phyloP scores from a whole-genome alignment of 257 asterid species.

The Nyctanthes arbortristis region DNA sequence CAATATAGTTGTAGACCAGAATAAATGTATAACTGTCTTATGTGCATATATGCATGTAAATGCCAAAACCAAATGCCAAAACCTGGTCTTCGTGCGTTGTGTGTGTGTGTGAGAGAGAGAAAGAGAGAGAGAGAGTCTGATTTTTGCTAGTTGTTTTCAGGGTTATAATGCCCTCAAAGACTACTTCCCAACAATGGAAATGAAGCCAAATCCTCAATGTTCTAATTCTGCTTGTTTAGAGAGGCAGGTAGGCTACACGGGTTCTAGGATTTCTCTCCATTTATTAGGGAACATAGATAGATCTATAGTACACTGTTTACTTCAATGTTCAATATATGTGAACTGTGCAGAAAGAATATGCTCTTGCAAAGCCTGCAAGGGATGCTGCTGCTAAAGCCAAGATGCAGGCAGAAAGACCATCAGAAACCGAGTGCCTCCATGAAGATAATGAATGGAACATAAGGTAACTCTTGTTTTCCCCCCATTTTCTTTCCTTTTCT shows the following conservation, averaged over 20 bases:
- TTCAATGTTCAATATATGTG: slow-evolving; percentile 8
- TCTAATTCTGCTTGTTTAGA: slow-evolving; percentile 94
- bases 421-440: slow-evolving; percentile 67
- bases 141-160: slow-evolving; percentile 33
- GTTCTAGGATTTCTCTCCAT: slow-evolving; percentile 9
- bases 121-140: neutral
- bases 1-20: neutral
- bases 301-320: neutral
- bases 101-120: neutral
- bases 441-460: slow-evolving; percentile 94
- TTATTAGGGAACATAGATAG: neutral
- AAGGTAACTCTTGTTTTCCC: slow-evolving; percentile 70
- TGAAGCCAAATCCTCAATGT: slow-evolving; percentile 97
- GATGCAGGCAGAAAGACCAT: slow-evolving; percentile 52
- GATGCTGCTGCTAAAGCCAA: slow-evolving; percentile 88
- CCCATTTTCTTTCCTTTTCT: neutral
- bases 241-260: slow-evolving; percentile 65
- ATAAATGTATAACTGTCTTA: neutral
- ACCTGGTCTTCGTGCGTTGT: no score
- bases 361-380: slow-evolving; percentile 76
- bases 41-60: no score
- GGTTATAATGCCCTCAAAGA: slow-evolving; percentile 98
- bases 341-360: slow-evolving; percentile 68
- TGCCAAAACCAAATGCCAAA: no score
- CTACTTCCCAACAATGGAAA: slow-evolving; percentile 92